Conservation (phyloP, 345 rosid genomes). For the Raphanus sativus region DNA sequence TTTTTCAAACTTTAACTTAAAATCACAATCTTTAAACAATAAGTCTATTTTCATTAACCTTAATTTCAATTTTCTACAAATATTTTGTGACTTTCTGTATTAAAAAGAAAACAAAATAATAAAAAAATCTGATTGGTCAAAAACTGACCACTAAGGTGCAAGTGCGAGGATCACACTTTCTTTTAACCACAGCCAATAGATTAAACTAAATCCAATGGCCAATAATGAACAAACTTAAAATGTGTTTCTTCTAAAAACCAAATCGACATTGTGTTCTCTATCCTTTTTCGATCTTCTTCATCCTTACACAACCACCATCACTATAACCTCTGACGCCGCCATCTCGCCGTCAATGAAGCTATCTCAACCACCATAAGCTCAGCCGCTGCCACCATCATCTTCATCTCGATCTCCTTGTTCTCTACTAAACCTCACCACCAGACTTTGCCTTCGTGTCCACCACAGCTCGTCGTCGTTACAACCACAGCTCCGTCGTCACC, state of each 20-base stretch:
- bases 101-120: not conserved
- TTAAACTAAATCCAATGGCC: not conserved
- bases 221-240: not conserved
- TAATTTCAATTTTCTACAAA: not conserved
- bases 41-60: no score
- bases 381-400: not conserved
- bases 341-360: no score
- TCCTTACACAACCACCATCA: not conserved
- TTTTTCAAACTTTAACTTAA: not conserved
- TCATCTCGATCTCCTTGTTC: not conserved
- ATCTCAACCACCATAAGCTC: no score
- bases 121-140: not conserved
- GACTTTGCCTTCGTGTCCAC: no score
- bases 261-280: not conserved
- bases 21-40: not conserved
- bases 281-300: not conserved
- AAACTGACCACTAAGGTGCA: not conserved
- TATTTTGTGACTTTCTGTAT: not conserved
- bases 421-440: not conserved
- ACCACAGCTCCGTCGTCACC: no score
- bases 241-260: not conserved
- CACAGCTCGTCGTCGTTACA: no score
- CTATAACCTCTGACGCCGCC: not conserved
- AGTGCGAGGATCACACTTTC: not conserved
- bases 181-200: not conserved